Evolutionary conservation across 1,284 basidiomycete genomes (phyloP).

Genomic region (Gymnopus androsaceus): DNA sequence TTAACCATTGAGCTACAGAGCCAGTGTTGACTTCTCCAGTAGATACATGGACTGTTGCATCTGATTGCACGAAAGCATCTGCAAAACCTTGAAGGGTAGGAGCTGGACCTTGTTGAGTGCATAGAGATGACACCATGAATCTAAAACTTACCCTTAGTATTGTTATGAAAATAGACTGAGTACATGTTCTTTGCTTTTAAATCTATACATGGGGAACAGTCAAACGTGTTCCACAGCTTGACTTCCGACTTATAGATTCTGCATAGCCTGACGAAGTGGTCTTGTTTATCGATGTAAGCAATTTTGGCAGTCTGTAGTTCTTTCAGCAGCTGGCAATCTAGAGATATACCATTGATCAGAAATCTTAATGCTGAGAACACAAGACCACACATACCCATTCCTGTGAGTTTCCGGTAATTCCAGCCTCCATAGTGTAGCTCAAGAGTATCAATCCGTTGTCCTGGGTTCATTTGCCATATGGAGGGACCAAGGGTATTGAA

Average conservation of each 20-base stretch:
- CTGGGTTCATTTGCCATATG: constrained; percentile 26
- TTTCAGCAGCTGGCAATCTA: not conserved
- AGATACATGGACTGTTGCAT: not conserved
- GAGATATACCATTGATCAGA: not conserved
- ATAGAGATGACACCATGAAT: not conserved
- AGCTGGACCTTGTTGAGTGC: not conserved
- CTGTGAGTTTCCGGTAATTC: constrained; percentile 26
- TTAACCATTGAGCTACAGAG: not conserved
- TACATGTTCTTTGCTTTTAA: not conserved
- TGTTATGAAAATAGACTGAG: not conserved
- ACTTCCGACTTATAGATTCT: not conserved
- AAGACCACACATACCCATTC: not conserved
- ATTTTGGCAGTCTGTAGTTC: not conserved
- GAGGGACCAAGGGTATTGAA: constrained; percentile 26
- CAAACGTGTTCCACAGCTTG: not conserved
- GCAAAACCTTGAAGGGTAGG: not conserved
- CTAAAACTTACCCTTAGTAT: not conserved
- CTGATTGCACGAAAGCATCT: not conserved
- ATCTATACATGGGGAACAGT: not conserved
- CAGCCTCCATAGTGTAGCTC: constrained; percentile 25
- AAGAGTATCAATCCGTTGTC: constrained; percentile 26
- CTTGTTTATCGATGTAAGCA: not conserved
- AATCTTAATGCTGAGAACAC: not conserved
- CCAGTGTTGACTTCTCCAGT: not conserved
- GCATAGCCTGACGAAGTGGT: not conserved